Evolutionary conservation across 2,329 filamentous ascomycete genomes (phyloP), one percentile per base, ranked within the genome.

Genomic region (Aspergillus sergii): DNA sequence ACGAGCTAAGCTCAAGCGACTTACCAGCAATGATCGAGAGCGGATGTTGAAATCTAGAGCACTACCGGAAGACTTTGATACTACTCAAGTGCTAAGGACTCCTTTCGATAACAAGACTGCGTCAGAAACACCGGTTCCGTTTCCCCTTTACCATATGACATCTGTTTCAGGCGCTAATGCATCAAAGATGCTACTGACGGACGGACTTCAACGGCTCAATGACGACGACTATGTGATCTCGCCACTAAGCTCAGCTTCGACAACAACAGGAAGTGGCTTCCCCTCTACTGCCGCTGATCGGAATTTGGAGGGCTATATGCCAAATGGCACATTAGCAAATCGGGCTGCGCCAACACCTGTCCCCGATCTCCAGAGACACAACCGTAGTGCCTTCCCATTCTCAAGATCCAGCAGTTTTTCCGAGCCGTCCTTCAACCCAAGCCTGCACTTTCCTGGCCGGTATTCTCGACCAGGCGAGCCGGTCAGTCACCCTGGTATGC

Each of bases 1-100:
- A 75, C 78, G 86, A 71, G 86, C 86, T 21, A 88, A 88, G 75
- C 77, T 88, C 65, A 88, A 88, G 78, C 81, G 86, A 64, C 78
- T 88, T 39, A 87, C 85, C 58, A 85, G 81, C 66, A 86, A 88
- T 68, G 86, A 88, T 70, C 85, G 85, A 58, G 86, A 88, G 70
- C 81, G 85, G 45, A 85, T 88, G 81, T 82, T 88, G 76, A 84
- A 85, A 72, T 88, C 86, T 39, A 78, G 86, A 74, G 85, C 84
- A 11, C 75, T 88, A 39, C 86, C 86, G 12, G 85, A 86, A 60
- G 81, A 86, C 69, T 88, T 88, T 68, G 85, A 88, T 71, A 86
- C 86, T 71, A 82, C 83, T 43, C 84, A 86, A 72, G 85, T 86
- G 46, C 74, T 88, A n/a, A 83, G 86, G 63, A 83, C 83, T 43